These are phyloP conservation scores for Aspergillus sclerotioniger DNA, from an alignment of 495 filamentous ascomycete species.

Conservation along the genomic window DNA sequence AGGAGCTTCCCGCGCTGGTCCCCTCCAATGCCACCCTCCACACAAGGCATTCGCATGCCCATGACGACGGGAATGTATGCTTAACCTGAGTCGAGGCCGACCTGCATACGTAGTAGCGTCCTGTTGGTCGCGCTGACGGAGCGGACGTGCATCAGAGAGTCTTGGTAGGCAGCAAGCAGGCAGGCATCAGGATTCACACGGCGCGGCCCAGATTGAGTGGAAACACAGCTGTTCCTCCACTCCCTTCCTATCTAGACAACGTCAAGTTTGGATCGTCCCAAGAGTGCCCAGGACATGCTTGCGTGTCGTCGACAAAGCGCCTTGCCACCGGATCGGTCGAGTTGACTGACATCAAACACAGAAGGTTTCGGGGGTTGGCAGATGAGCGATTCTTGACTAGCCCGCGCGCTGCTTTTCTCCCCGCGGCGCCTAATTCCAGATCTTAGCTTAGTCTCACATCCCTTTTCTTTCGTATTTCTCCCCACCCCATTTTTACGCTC, in stretches of 20 bases:
- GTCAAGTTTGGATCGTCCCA: neutral
- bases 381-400: neutral
- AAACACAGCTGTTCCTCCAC: neutral
- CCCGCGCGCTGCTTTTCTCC: neutral
- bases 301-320: constrained; percentile 15
- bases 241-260: neutral
- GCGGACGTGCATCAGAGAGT: neutral
- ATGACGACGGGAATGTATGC: constrained; percentile 2
- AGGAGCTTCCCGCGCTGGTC: neutral
- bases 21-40: neutral
- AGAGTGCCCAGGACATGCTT: constrained; percentile 6
- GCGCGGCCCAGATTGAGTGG: neutral
- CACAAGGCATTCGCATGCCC: neutral
- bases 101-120: constrained; percentile 2
- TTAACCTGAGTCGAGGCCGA: neutral
- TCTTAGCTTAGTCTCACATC: neutral
- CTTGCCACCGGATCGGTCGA: constrained; percentile 8
- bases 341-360: neutral
- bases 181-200: neutral
- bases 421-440: neutral
- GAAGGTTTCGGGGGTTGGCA: neutral
- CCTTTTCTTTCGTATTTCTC: neutral
- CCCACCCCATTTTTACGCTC: neutral
- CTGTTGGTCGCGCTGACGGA: constrained; percentile 1
- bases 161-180: neutral